Evolutionary conservation across 768 basidiomycete species (phyloP).

Genomic region (Suillus plorans): DNA sequence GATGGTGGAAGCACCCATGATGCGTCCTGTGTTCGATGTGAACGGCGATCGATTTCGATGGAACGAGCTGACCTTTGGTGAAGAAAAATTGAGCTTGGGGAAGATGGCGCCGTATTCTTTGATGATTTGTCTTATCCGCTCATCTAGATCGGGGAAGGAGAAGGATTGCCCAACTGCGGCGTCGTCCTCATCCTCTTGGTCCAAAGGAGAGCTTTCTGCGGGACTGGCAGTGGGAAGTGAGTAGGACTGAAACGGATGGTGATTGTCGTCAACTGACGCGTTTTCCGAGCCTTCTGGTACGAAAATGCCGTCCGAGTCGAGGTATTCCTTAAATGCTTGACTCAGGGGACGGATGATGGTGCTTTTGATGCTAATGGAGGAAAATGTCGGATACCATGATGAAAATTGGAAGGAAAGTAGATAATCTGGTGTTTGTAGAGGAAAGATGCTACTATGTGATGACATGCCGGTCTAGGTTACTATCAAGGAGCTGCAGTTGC

Average conservation of each 20-base stretch:
- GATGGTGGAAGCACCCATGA: constrained; percentile 86
- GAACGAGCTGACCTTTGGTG: constrained; percentile 67
- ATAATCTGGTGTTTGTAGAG: constrained; percentile 46
- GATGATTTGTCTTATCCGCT: constrained; percentile 64
- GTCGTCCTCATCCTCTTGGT: constrained; percentile 44
- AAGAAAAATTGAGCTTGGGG: constrained; percentile 95
- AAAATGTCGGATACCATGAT: constrained; percentile 78
- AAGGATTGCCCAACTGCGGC: constrained; percentile 43
- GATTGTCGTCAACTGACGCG: constrained; percentile 44
- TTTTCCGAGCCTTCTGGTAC: constrained; percentile 80
- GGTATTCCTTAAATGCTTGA: constrained; percentile 63
- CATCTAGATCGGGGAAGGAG: constrained; percentile 83
- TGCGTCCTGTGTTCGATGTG: constrained; percentile 61
- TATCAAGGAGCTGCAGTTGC: too few relatives aligned
- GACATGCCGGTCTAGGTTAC: background rate
- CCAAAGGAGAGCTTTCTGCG: constrained; percentile 56
- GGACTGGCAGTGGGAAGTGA: constrained; percentile 37
- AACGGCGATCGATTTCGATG: background rate
- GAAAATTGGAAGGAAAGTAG: constrained; percentile 80
- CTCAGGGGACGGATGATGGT: constrained; percentile 72
- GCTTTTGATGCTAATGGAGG: constrained; percentile 63
- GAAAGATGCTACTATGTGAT: constrained; percentile 41
- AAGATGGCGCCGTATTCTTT: constrained; percentile 79
- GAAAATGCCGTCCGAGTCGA: constrained; percentile 82
- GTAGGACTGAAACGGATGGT: constrained; percentile 34